Evolutionary conservation across 768 basidiomycete genomes (phyloP).

Genomic region (Amanita subjunquillea): DNA sequence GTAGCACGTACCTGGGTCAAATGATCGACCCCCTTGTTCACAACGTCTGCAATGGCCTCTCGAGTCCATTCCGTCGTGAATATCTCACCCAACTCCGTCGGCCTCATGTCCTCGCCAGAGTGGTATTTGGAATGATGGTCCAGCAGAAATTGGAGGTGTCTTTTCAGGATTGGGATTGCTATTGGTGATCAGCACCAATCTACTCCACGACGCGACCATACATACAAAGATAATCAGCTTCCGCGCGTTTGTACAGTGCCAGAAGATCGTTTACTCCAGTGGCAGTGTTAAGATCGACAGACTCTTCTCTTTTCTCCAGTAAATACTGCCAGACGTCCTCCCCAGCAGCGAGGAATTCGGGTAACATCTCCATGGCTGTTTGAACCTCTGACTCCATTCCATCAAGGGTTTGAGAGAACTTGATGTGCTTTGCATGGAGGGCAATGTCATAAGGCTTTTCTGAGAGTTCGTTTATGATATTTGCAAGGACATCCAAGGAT

Average conservation of each 20-base stretch:
- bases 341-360: conserved; percentile 49
- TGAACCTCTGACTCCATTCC: conserved; percentile 50
- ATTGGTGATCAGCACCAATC: conserved; percentile 6
- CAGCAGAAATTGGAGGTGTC: conserved; percentile 55
- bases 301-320: conserved; percentile 41
- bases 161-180: conserved; percentile 71
- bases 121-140: conserved; percentile 28
- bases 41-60: conserved; percentile 39
- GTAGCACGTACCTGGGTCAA: conserved; percentile 42
- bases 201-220: conserved; percentile 7
- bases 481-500: conserved; percentile 53
- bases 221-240: conserved; percentile 74
- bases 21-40: conserved; percentile 49
- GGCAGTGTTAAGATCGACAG: conserved; percentile 38
- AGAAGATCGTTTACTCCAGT: conserved; percentile 47
- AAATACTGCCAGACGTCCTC: conserved; percentile 72
- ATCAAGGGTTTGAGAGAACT: conserved; percentile 41
- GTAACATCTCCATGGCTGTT: conserved; percentile 57
- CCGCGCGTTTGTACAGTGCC: conserved; percentile 54
- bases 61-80: conserved; percentile 60
- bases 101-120: conserved; percentile 28
- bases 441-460: conserved; percentile 50
- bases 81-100: conserved; percentile 41
- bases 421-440: conserved; percentile 60
- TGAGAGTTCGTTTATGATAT: conserved; percentile 47